Evolutionary conservation across 768 basidiomycete species (phyloP), one percentile per base, ranked within the genome.

Genomic region (Lanmaoa pseudosensibilis): DNA sequence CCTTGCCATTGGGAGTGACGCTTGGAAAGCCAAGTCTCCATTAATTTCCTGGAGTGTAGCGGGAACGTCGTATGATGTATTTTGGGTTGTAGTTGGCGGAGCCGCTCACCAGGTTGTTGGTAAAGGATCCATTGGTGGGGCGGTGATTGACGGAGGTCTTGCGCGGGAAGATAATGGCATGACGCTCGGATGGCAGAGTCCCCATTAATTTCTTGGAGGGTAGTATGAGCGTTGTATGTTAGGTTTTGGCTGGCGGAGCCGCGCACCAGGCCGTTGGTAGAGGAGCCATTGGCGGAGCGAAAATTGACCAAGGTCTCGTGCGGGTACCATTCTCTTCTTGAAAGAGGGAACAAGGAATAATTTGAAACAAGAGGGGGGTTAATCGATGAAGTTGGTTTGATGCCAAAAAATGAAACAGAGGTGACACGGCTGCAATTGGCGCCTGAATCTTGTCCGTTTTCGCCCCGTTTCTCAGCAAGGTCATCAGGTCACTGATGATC

Each of bases 41-140:
- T 53, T 25, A 9, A 50, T 12, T 18, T 4, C 39, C 5, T 50
- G 33, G 50, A 32, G 43, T 25, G 49, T 44, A 12, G 32, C 25
- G 32, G 5, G 15, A 27, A 16, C 6, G 11, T 50, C 37, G 34
- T 27, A 40, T 5, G 32, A 16, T 43, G 34, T n/a, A 2, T 10
- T 9, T 52, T 50, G 33, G 53, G n/a, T n/a, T n/a, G n/a, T n/a
- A n/a, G n/a, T 50, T 58, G 56, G 53, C n/a, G 38, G 33, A n/a
- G 11, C 43, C 38, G 58, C 27, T 27, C 25, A n/a, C 41, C 36
- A 21, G 21, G 12, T 15, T 15, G 37, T 58, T 62, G 54, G 34
- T 21, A 37, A 52, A 21, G 50, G 53, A 37, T 16, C 6, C 33
- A 16, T 38, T 25, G 51, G 46, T 19, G 16, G 19, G 32, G 38